Evolutionary conservation across 306 rosid species (phyloP), one percentile per base, ranked within the genome.

Genomic region (Pueraria montana): DNA sequence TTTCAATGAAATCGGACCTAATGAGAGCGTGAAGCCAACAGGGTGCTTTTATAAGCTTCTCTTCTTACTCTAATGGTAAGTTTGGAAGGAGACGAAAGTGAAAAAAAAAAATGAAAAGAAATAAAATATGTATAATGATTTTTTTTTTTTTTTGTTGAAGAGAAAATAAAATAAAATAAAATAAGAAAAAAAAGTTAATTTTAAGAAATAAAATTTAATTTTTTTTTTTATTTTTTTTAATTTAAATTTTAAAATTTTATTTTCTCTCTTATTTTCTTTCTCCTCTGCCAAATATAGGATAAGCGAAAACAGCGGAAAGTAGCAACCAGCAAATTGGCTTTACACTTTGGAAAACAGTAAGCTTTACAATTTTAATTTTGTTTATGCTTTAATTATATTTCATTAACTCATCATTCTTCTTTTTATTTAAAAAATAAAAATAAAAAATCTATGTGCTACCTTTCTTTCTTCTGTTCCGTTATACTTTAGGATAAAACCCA

Each of bases 31-130:
- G 86, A 89, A 77, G 77, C 88, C 87, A 70, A 81, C 84, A 71
- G 81, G 83, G 46, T 80, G 87, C 88, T 90, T 90, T 92, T 88
- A 87, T 89, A 88, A 71, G 86, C 81, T 84, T 86, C 82, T 66
- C 77, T 80, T 83, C 82, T 78, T 84, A 65, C 87, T n/a, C n/a
- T n/a, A n/a, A n/a, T n/a, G n/a, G n/a, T n/a, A n/a, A n/a, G n/a
- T n/a, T n/a, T n/a, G n/a, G n/a, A n/a, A n/a, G n/a, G n/a, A n/a
- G n/a, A n/a, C n/a, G n/a, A n/a, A n/a, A n/a, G n/a, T n/a, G n/a
- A n/a, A n/a, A n/a, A n/a, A n/a, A n/a, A n/a, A n/a, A n/a, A n/a
- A n/a, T n/a, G n/a, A n/a, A n/a, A n/a, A n/a, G n/a, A n/a, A n/a
- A n/a, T n/a, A n/a, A n/a, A n/a, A n/a, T n/a, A n/a, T n/a, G n/a